A percentile compares a stretch with the other conserved stretches of the same genome.
Conservation (phyloP, 225 moss, liverwort and hornwort genomes). For the Bryoerythrophyllum caledonicum region DNA sequence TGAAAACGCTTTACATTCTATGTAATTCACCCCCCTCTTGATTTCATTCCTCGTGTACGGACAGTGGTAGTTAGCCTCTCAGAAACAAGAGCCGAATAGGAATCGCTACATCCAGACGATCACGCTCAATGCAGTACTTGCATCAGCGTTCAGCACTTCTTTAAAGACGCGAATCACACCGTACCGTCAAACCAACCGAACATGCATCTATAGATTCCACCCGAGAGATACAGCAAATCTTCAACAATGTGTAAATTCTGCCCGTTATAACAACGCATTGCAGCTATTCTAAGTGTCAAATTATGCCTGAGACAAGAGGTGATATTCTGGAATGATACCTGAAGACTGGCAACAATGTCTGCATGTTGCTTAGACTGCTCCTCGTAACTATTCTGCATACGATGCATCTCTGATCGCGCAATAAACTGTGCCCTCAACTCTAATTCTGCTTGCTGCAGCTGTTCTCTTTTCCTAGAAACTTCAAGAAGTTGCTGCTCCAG, state of each 20-base stretch:
- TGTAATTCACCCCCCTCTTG: not conserved
- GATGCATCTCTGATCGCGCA: slow-evolving; percentile 83
- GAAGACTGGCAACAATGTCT: slow-evolving; percentile 73
- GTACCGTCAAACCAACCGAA: not conserved
- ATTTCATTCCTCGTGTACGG: not conserved
- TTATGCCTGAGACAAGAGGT: not conserved
- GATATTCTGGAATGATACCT: slow-evolving; percentile 50
- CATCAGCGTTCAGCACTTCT: not conserved
- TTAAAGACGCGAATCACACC: not conserved
- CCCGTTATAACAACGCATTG: not conserved
- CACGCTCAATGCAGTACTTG: not conserved
- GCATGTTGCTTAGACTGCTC: slow-evolving; percentile 88
- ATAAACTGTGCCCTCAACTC: slow-evolving; percentile 91
- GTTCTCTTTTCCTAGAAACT: slow-evolving; percentile 87
- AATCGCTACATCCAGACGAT: slow-evolving; percentile 3
- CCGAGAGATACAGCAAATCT: not conserved
- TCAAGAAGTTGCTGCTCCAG: slow-evolving; percentile 86
- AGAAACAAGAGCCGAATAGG: not conserved
- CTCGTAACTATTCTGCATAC: slow-evolving; percentile 75
- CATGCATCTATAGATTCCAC: slow-evolving; percentile 3
- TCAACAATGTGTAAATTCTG: not conserved
- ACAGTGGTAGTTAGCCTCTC: slow-evolving; percentile 1
- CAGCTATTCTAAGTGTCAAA: not conserved
- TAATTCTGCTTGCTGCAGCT: slow-evolving; percentile 83
- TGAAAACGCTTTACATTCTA: not conserved